Evolutionary conservation across 1,284 basidiomycete genomes (phyloP), one percentile per base, ranked within the genome.

Genomic region (Ganoderma multipileum): DNA sequence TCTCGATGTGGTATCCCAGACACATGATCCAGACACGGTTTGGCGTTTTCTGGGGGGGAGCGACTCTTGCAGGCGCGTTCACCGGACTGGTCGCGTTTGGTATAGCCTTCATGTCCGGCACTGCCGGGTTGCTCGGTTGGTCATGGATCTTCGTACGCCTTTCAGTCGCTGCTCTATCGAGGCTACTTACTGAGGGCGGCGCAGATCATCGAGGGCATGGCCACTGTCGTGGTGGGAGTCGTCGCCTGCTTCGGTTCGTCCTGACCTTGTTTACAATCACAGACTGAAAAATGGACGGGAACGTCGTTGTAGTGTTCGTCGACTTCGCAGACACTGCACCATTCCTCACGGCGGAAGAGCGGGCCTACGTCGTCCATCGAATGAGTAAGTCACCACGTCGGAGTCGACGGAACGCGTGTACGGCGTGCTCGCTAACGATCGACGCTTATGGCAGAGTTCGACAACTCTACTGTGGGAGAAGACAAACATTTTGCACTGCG

Each of bases 341-440:
- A 14, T 91, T 90, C 77, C 77, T 91, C 12, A 89, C 87, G 0
- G 83, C 82, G 0, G 87, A 89, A 71, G 89, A 91, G 73, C 82
- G 84, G 7, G 80, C 86, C 0, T 91, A 83, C 73, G 79, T 91
- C 12, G 77, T 90, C 18, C 85, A 85, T 81, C 85, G 80, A 70
- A 90, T 90, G 77, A 89, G 89, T 87, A 66, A 60, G 82, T 58
- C 54, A 7, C 26, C 30, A 28, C 3, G 28, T 30, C 52, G n/a
- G 9, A 14, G 16, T 7, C 23, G 20, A n/a, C 47, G 33, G 33
- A 8, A 33, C 8, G 33, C 33, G 33, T 7, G n/a, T 11, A 50
- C 20, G 20, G n/a, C 20, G 2, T 20, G 12, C 41, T 4, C 20
- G 18, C 41, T 42, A 20, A 50, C 16, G 28, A 6, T 26, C 16